phyloP scores from a whole-genome alignment of 2,329 filamentous ascomycete genomes.

The Verticillium zaregamsianum region DNA sequence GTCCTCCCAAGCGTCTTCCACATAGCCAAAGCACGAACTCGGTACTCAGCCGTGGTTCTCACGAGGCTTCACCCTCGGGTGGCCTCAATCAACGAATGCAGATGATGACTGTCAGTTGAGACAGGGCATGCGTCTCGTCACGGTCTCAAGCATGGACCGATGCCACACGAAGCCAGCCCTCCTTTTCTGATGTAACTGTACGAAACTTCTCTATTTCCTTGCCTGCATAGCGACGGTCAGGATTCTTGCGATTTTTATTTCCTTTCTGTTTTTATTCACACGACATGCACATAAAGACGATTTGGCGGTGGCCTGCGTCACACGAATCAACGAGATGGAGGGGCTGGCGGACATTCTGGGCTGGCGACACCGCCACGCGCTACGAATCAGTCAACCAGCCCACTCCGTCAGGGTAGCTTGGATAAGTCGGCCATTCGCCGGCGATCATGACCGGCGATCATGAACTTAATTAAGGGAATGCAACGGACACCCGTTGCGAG shows the following conservation, averaged over 20 bases:
- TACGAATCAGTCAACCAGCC: background rate
- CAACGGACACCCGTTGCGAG: background rate
- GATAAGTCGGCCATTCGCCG: background rate
- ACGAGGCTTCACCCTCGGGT: constrained; percentile 48
- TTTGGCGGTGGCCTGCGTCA: background rate
- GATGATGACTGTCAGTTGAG: constrained; percentile 60
- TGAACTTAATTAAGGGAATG: background rate
- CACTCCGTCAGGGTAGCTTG: background rate
- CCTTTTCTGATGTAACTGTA: constrained; percentile 14
- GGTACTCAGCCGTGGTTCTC: constrained; percentile 42
- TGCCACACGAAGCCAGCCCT: background rate
- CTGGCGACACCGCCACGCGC: background rate
- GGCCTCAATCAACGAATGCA: constrained; percentile 52
- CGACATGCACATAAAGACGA: constrained; percentile 10
- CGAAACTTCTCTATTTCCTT: constrained; percentile 14
- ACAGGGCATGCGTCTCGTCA: background rate
- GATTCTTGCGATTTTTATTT: constrained; percentile 5
- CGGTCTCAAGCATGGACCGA: background rate
- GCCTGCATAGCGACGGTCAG: constrained; percentile 16
- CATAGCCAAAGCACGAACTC: constrained; percentile 53
- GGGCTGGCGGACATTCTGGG: background rate
- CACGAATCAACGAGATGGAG: background rate
- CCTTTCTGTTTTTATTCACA: constrained; percentile 5
- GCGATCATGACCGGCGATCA: background rate
- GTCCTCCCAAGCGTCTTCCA: constrained; percentile 45